Evolutionary conservation across 495 filamentous ascomycete genomes (phyloP).

Genomic region (Pseudevernia furfuracea): DNA sequence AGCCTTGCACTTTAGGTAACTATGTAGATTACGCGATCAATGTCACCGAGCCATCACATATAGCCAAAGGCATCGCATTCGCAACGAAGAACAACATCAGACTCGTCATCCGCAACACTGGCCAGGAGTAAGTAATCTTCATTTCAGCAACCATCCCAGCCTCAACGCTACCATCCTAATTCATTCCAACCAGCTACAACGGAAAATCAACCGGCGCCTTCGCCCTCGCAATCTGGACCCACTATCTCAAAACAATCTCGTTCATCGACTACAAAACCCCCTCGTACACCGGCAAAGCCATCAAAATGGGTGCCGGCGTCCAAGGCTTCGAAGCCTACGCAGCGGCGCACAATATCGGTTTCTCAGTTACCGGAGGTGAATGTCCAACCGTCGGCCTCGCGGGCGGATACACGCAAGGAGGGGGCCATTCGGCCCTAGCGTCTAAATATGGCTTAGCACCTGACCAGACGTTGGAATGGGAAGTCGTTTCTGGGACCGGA

Average conservation of each 20-base stretch:
- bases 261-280: constrained; percentile 30
- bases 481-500: constrained; percentile 49
- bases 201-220: constrained; percentile 53
- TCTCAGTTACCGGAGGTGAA: constrained; percentile 13
- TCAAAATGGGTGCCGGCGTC: constrained; percentile 44
- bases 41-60: constrained; percentile 46
- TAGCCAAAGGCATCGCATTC: constrained; percentile 55
- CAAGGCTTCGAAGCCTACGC: constrained; percentile 41
- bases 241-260: constrained; percentile 45
- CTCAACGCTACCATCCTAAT: background rate
- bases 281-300: constrained; percentile 39
- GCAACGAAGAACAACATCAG: constrained; percentile 51
- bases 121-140: constrained; percentile 51
- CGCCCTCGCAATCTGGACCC: constrained; percentile 53
- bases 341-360: constrained; percentile 28
- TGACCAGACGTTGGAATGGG: constrained; percentile 55
- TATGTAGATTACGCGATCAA: constrained; percentile 56
- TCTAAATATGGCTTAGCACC: constrained; percentile 51
- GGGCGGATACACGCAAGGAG: constrained; percentile 55
- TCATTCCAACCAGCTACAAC: constrained; percentile 33
- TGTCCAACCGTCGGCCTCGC: constrained; percentile 27
- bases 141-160: background rate
- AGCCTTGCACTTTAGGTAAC: constrained; percentile 50
- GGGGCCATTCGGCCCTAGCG: constrained; percentile 50
- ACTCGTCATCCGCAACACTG: constrained; percentile 63